A percentile compares a stretch with the other conserved stretches of the same genome.
Conservation (phyloP, 2,329 filamentous ascomycete genomes). For the Achaetomium macrosporum region DNA sequence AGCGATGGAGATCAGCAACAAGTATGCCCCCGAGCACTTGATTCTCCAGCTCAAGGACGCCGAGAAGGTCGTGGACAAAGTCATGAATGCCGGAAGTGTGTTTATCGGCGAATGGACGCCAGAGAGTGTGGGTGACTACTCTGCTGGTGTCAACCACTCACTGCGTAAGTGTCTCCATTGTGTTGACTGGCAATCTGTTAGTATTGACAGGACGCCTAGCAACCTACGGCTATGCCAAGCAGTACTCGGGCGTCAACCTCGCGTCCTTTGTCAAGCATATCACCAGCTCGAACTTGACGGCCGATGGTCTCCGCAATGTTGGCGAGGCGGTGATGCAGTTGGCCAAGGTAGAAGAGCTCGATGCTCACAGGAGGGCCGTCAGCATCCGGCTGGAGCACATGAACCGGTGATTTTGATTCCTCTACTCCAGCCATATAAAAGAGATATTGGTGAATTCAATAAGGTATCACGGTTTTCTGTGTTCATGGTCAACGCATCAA, state of each 20-base stretch:
- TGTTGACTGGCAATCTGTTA: background rate
- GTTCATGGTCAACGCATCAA: too few species aligned
- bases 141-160: constrained; percentile 94
- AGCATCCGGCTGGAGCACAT: constrained; percentile 66
- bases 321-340: constrained; percentile 89
- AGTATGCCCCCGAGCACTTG: constrained; percentile 92
- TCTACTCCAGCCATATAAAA: background rate
- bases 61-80: constrained; percentile 64
- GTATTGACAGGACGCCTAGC: constrained; percentile 46
- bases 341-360: constrained; percentile 87
- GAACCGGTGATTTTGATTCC: constrained; percentile 23
- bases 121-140: constrained; percentile 96
- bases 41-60: constrained; percentile 84
- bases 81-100: constrained; percentile 91
- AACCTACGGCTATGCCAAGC: constrained; percentile 96
- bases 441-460: background rate
- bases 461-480: too few species aligned
- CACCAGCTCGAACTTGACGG: constrained; percentile 84
- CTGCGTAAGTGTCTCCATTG: constrained; percentile 62
- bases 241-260: constrained; percentile 96
- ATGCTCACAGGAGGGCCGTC: constrained; percentile 86
- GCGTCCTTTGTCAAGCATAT: constrained; percentile 97
- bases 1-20: constrained; percentile 78
- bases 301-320: constrained; percentile 78
- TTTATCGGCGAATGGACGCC: constrained; percentile 96